Conservation (phyloP, 2,329 filamentous ascomycete genomes). For the Moelleriella libera region DNA sequence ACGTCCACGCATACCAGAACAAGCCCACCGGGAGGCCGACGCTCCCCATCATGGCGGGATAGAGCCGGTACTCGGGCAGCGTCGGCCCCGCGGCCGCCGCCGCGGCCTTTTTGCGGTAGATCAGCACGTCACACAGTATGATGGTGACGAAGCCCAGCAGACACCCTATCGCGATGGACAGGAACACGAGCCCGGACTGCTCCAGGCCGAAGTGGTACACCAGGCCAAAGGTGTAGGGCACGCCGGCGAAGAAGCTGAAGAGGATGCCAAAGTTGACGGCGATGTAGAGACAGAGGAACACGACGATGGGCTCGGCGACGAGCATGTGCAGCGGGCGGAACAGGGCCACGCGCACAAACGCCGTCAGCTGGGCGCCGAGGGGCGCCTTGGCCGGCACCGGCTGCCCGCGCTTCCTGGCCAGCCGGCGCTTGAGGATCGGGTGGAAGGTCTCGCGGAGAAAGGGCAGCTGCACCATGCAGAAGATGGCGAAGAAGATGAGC, state of each 20-base stretch:
- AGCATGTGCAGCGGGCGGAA: constrained; percentile 43
- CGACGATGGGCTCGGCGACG: constrained; percentile 47
- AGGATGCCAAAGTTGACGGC: constrained; percentile 36
- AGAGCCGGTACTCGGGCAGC: constrained; percentile 42
- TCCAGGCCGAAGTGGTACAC: constrained; percentile 30
- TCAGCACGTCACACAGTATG: constrained; percentile 21
- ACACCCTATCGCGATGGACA: constrained; percentile 30
- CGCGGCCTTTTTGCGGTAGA: constrained; percentile 24
- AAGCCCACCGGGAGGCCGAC: constrained; percentile 35
- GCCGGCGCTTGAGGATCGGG: constrained; percentile 27
- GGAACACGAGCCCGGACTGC: constrained; percentile 27
- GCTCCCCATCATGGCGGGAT: constrained; percentile 43
- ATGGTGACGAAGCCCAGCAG: constrained; percentile 27
- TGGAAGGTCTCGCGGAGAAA: constrained; percentile 43
- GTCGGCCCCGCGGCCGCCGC: constrained; percentile 19
- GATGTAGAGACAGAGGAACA: constrained; percentile 36
- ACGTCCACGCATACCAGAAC: constrained; percentile 49
- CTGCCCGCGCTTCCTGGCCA: constrained; percentile 20
- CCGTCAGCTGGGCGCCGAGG: constrained; percentile 9
- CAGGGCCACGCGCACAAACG: constrained; percentile 27
- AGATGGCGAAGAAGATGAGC: constrained; percentile 28
- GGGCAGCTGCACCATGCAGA: constrained; percentile 20
- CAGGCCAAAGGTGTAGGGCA: constrained; percentile 30
- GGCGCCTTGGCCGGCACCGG: constrained; percentile 11
- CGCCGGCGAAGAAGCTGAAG: constrained; percentile 36